Evolutionary conservation across 768 basidiomycete species (phyloP), one percentile per base, ranked within the genome.

Genomic region (Melanogaster broomeanus): DNA sequence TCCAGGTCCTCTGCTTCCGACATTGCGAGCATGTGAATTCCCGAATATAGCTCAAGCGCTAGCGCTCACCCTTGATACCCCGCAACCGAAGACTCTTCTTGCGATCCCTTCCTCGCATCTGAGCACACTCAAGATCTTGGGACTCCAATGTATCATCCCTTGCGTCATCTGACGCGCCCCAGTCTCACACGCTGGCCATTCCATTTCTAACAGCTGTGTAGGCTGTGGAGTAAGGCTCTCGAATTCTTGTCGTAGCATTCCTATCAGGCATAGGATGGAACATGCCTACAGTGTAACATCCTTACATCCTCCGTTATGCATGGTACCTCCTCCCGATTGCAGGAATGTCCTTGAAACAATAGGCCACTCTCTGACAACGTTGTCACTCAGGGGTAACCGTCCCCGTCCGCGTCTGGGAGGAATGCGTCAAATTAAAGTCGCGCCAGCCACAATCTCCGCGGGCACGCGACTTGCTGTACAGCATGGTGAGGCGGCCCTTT

Each of bases 401-500:
- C 27, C 42, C 28, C 30, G 42, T 31, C 18, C 21, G 21, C 25
- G 18, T n/a, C 25, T n/a, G 25, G 28, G 4, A 30, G 16, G 33
- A 34, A n/a, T n/a, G 35, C 35, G 16, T 37, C 16, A 37, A 37
- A 37, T 37, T 11, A 31, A 27, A 30, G 28, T 18, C 13, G n/a
- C 12, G 19, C 3, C 42, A 19, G 28, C 19, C 28, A 21, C 42
- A 16, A 25, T 31, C 42, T 53, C 49, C 45, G 42, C 42, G 42
- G 42, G 46, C 56, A 37, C 39, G 12, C 55, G 55, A 51, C 22
- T 47, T 52, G 49, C 55, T 52, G 55, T 57, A 34, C 25, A 35
- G 35, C 11, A 37, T n/a, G 6, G n/a, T 37, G 35, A n/a, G 18
- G 35, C 35, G 18, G 33, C 8, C 4, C 35, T 37, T 37, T n/a